These are phyloP conservation scores for Microthlaspi erraticum DNA, from an alignment of 345 rosid species.

Conservation along the genomic window DNA sequence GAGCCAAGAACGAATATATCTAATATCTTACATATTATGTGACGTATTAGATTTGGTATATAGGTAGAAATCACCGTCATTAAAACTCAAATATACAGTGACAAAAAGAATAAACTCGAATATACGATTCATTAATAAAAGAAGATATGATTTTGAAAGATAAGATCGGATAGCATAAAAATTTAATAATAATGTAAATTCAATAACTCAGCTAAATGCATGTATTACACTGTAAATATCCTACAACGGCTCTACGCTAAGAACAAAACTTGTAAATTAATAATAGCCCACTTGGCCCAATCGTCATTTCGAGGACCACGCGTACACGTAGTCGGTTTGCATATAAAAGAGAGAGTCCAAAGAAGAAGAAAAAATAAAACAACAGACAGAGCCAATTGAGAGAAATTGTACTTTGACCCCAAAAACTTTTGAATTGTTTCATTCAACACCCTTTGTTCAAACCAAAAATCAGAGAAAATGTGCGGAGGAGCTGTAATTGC, in stretches of 20 bases:
- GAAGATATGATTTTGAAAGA: not conserved
- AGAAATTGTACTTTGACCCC: not conserved
- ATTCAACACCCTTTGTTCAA: conserved; percentile 1
- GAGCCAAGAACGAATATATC: not conserved
- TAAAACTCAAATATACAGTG: conserved; percentile 13
- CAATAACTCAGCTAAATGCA: not conserved
- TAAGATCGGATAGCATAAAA: conserved; percentile 17
- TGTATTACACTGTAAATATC: conserved; percentile 1
- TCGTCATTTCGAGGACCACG: not conserved
- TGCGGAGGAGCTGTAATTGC: conserved; percentile 78
- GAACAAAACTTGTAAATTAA: not conserved
- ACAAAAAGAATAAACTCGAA: not conserved
- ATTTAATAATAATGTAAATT: not conserved
- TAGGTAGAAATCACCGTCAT: not conserved
- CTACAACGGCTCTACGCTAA: not conserved
- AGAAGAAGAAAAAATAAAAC: not conserved
- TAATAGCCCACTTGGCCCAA: conserved; percentile 22
- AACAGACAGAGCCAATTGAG: not conserved
- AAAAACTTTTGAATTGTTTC: not conserved
- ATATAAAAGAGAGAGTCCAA: conserved; percentile 4
- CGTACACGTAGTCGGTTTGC: not conserved
- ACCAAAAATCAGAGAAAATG: conserved; percentile 46
- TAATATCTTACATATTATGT: not conserved
- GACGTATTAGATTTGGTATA: not conserved
- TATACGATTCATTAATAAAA: conserved; percentile 16